These are phyloP conservation scores for Trichomonas vaginalis DNA, from an alignment of 208 protist genomes.

Conservation along the genomic window DNA sequence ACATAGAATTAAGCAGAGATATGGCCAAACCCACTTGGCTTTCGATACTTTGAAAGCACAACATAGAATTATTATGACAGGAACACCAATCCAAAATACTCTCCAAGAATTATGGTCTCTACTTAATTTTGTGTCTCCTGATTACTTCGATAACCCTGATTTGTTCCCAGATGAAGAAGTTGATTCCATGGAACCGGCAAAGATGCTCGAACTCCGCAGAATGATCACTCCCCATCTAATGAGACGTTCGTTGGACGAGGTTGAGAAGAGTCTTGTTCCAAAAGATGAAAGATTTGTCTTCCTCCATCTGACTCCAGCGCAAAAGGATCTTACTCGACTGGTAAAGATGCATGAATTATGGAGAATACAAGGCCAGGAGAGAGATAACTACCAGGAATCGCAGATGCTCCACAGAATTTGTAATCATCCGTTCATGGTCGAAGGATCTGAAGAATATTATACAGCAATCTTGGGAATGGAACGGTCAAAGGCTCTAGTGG, in stretches of 20 bases:
- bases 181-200: not conserved
- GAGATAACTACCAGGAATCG: conserved; percentile 18
- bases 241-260: not conserved
- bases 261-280: conserved; percentile 20
- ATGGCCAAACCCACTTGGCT: not conserved
- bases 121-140: not conserved
- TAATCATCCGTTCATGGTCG: conserved; percentile 81
- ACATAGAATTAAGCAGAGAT: not conserved
- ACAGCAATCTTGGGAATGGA: not conserved
- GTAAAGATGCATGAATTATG: not conserved
- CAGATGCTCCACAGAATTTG: conserved; percentile 51
- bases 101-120: not conserved
- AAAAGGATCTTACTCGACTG: not conserved
- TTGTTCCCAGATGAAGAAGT: conserved; percentile 27
- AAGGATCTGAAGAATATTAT: conserved; percentile 61
- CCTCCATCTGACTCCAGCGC: conserved; percentile 16
- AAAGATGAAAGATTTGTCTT: conserved; percentile 34
- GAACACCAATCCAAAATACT: not conserved
- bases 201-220: not conserved
- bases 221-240: not conserved
- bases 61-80: not conserved
- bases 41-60: not conserved
- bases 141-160: conserved; percentile 44
- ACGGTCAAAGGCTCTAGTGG: not conserved
- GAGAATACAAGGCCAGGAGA: not conserved